Percentiles rank a stretch among this genome's conserved stretches.
Evolutionary conservation across 192 early-diverging fungal genomes (phyloP).

Genomic region (Lunasporangiospora selenospora): DNA sequence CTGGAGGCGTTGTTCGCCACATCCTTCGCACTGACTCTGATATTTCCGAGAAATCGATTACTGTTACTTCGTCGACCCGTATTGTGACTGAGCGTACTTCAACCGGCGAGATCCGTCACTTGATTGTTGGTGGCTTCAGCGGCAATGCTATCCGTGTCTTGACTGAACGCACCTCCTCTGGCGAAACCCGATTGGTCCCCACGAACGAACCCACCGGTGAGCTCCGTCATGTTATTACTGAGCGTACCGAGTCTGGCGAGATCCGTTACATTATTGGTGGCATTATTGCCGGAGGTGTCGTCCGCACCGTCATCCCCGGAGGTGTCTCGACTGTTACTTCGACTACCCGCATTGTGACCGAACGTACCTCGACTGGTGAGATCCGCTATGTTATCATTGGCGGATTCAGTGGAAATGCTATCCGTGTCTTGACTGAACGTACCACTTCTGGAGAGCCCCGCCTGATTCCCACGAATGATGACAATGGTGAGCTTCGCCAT

Average conservation of each 20-base stretch:
- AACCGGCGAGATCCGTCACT: slow-evolving; percentile 23
- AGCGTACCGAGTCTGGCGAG: slow-evolving; percentile 26
- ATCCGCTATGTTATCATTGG: slow-evolving; percentile 47
- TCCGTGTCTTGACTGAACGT: slow-evolving; percentile 32
- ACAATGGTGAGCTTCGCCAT: slow-evolving; percentile 28
- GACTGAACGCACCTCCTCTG: slow-evolving; percentile 22
- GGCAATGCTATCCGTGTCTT: slow-evolving; percentile 45
- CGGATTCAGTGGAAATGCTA: slow-evolving; percentile 42
- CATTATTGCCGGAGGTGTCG: slow-evolving; percentile 29
- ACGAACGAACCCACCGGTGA: slow-evolving; percentile 47
- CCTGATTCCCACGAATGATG: slow-evolving; percentile 40
- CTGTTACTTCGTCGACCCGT: slow-evolving; percentile 32
- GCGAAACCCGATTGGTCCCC: slow-evolving; percentile 32
- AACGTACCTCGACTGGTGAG: slow-evolving; percentile 39
- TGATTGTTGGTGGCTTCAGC: slow-evolving; percentile 31
- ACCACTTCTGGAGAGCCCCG: slow-evolving; percentile 31
- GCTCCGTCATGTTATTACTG: slow-evolving; percentile 33
- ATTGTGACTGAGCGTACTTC: slow-evolving; percentile 35
- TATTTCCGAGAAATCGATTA: slow-evolving; percentile 13
- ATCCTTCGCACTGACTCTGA: slow-evolving; percentile 8
- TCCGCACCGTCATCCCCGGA: slow-evolving; percentile 20
- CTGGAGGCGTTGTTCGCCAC: slow-evolving; percentile 5
- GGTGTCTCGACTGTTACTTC: slow-evolving; percentile 17
- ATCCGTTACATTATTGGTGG: slow-evolving; percentile 40
- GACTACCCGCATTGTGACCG: slow-evolving; percentile 36